Evolutionary conservation across 768 basidiomycete genomes (phyloP).

Genomic region (Phylloporus scabripes): DNA sequence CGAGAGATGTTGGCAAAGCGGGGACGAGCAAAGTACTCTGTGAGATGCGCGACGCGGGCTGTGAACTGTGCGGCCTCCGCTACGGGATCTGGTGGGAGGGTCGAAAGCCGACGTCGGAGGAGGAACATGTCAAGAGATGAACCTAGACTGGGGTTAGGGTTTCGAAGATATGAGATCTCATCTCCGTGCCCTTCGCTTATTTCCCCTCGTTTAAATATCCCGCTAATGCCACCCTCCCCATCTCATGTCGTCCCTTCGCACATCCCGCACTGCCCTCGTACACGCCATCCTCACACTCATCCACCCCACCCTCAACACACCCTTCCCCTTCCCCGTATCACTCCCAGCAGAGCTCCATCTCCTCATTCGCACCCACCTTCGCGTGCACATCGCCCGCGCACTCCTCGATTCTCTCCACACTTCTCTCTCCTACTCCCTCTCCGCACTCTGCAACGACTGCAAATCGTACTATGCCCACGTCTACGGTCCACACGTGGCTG

Average conservation of each 20-base stretch:
- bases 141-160: constrained; percentile 33
- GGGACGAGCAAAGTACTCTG: constrained; percentile 68
- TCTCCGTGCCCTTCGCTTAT: constrained; percentile 23
- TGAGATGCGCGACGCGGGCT: constrained; percentile 56
- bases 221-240: background rate
- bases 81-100: constrained; percentile 51
- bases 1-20: constrained; percentile 71
- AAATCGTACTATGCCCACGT: constrained; percentile 48
- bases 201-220: constrained; percentile 13
- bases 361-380: constrained; percentile 44
- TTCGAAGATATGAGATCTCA: constrained; percentile 10
- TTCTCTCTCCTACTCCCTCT: constrained; percentile 32
- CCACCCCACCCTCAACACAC: constrained; percentile 37
- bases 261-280: constrained; percentile 41
- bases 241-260: constrained; percentile 26
- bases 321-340: constrained; percentile 18
- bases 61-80: constrained; percentile 58
- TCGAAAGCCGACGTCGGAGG: constrained; percentile 26
- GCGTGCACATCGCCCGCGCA: constrained; percentile 37
- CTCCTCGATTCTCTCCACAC: constrained; percentile 39
- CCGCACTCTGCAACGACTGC: constrained; percentile 43
- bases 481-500: constrained; percentile 46
- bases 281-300: constrained; percentile 49
- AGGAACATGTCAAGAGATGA: constrained; percentile 31
- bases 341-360: constrained; percentile 52